phyloP scores from a whole-genome alignment of 345 rosid genomes.

The Anastatica hierochuntica region DNA sequence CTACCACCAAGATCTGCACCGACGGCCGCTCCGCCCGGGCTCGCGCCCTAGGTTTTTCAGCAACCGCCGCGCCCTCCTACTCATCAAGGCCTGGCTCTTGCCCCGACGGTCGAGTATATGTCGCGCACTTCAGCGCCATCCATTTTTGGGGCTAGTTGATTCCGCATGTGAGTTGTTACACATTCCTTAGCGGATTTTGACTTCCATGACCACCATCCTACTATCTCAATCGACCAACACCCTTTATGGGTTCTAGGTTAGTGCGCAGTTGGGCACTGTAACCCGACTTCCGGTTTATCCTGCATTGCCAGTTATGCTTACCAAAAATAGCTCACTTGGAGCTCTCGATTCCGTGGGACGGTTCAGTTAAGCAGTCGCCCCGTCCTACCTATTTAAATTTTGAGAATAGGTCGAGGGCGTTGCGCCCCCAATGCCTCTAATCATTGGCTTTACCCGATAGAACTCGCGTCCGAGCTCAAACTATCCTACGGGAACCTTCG shows the following conservation, averaged over 20 bases:
- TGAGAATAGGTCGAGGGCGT: background rate
- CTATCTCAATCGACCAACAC: too few species aligned
- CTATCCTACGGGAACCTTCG: conserved; percentile 41
- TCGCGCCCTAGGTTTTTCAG: too few species aligned
- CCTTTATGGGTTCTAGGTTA: background rate
- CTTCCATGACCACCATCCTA: too few species aligned
- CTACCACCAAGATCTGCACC: background rate
- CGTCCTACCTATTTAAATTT: background rate
- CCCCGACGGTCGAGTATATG: too few species aligned
- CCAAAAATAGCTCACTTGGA: conserved; percentile 6
- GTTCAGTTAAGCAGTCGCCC: background rate
- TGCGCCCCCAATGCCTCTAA: background rate
- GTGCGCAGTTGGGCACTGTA: conserved; percentile 7
- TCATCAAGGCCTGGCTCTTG: too few species aligned
- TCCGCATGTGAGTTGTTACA: too few species aligned
- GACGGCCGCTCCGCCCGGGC: background rate
- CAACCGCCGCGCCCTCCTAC: too few species aligned
- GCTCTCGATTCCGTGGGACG: conserved; percentile 8
- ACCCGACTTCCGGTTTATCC: conserved; percentile 1
- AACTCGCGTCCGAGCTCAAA: background rate
- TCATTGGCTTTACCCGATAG: background rate
- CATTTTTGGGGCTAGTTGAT: too few species aligned
- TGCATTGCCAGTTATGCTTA: background rate
- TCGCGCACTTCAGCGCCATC: too few species aligned
- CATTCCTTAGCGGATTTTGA: too few species aligned